A percentile compares a stretch with the other conserved stretches of the same genome.
Conservation (phyloP, 768 basidiomycete species). For the Lactifluus piperatus region DNA sequence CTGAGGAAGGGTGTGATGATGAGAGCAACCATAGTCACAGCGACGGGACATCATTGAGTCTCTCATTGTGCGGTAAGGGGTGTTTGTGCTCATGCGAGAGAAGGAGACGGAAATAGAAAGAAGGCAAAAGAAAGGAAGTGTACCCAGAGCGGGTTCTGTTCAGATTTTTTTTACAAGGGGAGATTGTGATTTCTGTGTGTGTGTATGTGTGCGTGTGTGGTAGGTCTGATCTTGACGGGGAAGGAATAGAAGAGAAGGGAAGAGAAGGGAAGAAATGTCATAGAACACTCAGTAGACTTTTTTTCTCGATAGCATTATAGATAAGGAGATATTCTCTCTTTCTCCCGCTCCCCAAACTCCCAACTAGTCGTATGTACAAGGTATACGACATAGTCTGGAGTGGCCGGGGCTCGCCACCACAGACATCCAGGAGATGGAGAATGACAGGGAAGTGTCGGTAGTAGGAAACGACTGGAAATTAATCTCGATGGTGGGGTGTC, state of each 20-base stretch:
- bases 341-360: neutral
- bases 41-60: too few relatives aligned
- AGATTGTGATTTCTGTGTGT: neutral
- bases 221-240: neutral
- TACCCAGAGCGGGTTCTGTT: neutral
- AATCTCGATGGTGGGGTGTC: neutral
- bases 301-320: neutral
- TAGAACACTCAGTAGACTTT: neutral
- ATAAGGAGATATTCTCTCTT: neutral
- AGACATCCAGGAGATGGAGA: neutral
- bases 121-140: neutral
- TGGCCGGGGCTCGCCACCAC: neutral
- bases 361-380: neutral
- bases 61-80: too few relatives aligned
- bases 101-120: neutral
- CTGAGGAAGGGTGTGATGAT: too few relatives aligned
- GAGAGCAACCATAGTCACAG: neutral
- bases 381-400: neutral
- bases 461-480: neutral
- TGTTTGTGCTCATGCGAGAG: too few relatives aligned
- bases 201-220: too few relatives aligned
- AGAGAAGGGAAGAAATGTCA: neutral
- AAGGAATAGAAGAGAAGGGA: neutral
- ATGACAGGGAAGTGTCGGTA: neutral
- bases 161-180: neutral